Base-by-base conservation (phyloP, 495 filamentous ascomycete genomes). In the Echria macrotheca region DNA sequence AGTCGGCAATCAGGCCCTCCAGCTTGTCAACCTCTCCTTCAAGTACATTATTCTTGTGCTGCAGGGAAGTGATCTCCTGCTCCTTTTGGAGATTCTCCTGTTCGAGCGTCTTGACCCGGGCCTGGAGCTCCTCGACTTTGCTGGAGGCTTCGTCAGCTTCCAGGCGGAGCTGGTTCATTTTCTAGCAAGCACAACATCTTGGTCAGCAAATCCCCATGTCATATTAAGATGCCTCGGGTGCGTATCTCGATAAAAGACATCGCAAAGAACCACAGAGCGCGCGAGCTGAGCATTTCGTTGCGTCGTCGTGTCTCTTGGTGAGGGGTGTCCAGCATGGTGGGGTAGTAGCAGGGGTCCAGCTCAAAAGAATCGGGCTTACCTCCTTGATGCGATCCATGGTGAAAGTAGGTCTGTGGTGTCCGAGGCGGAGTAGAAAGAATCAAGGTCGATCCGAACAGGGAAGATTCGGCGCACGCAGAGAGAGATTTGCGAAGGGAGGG, bases 31-130 rank as follows among this genome's bases (percentile, higher is more conserved):
- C 83, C 62, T 96, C 89, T 44, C 65, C 54, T 68, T 96, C 91
- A n/a, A 96, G 82, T 32, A 94, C 75, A 48, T 80, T 75, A 69
- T 94, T 95, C 69, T 86, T 89, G 83, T 96, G 91, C 60, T 81
- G 78, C 49, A 98, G 84, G 22, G 93, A 98, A 48, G 83, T 88
- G 64, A 98, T 95, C 69, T 97, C 91, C 69, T 98, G 91, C 71
- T 97, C 93, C 77, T 98, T 97, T 49, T 83, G 69, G 33, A 94
- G 80, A 66, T 90, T 97, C 74, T 96, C 91, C 67, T 96, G 87
- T 72, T 98, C 89, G 50, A 98, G 78, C 17, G 69, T 71, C 75
- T 96, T 96, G 70, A 96, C 81, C 70, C 85, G 87, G 65, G 69
- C 56, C 73, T 89, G 78, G 57, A 95, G 81, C 68, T 96, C 91